These are phyloP conservation scores for Hydrangea macrophylla DNA, from an alignment of 148 eudicot genomes.

Conservation along the genomic window DNA sequence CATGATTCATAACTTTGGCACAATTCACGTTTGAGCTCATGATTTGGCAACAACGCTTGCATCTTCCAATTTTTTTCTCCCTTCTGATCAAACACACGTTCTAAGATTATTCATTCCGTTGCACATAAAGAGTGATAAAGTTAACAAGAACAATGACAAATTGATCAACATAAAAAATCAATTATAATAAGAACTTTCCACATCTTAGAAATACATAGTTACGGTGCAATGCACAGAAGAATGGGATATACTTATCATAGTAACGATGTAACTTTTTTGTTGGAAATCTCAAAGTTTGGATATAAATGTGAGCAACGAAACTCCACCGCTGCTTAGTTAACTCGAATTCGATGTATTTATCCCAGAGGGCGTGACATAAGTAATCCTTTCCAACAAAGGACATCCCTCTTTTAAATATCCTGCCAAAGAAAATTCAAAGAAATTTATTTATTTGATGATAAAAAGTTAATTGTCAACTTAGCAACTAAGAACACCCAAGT, in stretches of 20 bases:
- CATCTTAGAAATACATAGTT: neutral
- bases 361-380: conserved; percentile 75
- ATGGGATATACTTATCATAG: conserved; percentile 62
- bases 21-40: no score
- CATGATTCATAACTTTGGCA: no score
- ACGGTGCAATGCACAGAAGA: conserved; percentile 2
- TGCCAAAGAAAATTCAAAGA: conserved; percentile 23
- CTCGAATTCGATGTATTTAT: conserved; percentile 73
- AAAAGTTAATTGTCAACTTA: neutral
- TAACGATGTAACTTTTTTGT: conserved; percentile 71
- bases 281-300: conserved; percentile 64
- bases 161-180: conserved; percentile 4
- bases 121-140: neutral
- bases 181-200: neutral
- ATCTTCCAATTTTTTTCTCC: neutral
- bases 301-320: conserved; percentile 62
- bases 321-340: conserved; percentile 80
- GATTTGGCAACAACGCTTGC: no score
- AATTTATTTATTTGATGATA: conserved; percentile 1
- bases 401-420: conserved; percentile 73
- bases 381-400: conserved; percentile 82
- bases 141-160: neutral
- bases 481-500: neutral
- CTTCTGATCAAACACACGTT: neutral
- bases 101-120: neutral